These are phyloP conservation scores for Coccomyxa sp. DNA, from an alignment of 139 green algal genomes.

Conservation along the genomic window DNA sequence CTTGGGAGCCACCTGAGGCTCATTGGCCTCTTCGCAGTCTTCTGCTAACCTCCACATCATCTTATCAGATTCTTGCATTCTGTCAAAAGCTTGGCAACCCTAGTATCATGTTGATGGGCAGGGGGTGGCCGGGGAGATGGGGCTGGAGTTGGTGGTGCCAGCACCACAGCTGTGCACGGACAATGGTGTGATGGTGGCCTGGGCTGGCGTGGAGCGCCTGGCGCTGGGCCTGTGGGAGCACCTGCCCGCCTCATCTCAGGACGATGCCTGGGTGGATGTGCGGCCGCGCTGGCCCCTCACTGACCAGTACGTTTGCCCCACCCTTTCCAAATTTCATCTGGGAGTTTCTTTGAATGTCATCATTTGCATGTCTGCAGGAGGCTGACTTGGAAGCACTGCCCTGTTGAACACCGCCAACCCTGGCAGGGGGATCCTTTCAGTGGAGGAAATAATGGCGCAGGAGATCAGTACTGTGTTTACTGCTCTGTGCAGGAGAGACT, in stretches of 20 bases:
- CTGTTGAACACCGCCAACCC: not conserved
- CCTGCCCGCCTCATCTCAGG: slow-evolving; percentile 8
- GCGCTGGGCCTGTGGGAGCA: slow-evolving; percentile 37
- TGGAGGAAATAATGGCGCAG: not conserved
- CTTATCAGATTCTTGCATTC: no score
- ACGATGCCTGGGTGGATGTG: slow-evolving; percentile 75
- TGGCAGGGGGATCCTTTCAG: not conserved
- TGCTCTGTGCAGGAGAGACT: slow-evolving; percentile 18
- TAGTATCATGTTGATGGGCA: not conserved
- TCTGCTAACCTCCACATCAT: no score
- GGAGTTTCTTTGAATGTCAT: not conserved
- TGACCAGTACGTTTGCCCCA: not conserved
- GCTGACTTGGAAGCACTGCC: no score
- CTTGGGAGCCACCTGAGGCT: no score
- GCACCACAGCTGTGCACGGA: slow-evolving; percentile 88
- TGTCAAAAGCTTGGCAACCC: no score
- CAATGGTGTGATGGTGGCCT: slow-evolving; percentile 98
- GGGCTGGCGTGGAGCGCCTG: slow-evolving; percentile 83
- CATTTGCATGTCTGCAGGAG: not conserved
- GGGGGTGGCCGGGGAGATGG: slow-evolving; percentile 40
- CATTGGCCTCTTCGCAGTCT: no score
- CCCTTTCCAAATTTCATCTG: not conserved
- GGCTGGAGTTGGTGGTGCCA: slow-evolving; percentile 72
- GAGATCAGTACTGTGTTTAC: not conserved
- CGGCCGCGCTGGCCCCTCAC: slow-evolving; percentile 85